Conservation (phyloP, 2,329 filamentous ascomycete species). For the Alternaria viburni region DNA sequence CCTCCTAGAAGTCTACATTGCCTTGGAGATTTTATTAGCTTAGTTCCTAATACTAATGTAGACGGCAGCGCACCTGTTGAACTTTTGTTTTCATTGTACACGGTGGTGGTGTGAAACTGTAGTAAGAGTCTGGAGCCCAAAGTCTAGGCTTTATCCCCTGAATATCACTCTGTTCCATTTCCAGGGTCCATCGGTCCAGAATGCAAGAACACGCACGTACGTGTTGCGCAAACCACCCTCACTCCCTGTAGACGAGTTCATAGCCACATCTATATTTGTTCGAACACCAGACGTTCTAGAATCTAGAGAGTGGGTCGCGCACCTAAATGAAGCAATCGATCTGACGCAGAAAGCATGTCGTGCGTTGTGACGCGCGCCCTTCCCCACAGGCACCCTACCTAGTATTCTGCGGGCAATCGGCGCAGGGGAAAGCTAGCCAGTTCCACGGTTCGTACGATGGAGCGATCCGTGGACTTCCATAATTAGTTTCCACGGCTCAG, state of each 20-base stretch:
- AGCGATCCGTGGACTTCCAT: neutral
- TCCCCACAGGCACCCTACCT: constrained; percentile 8
- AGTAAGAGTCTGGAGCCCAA: neutral
- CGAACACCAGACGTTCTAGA: neutral
- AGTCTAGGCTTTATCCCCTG: neutral
- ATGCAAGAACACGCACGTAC: neutral
- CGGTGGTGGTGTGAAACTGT: neutral
- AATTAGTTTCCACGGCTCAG: neutral
- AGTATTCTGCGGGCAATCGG: neutral
- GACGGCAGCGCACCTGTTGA: neutral
- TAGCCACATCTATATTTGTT: neutral
- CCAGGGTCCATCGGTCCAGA: neutral
- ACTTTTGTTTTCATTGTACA: neutral
- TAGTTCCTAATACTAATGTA: neutral
- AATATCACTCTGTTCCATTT: neutral
- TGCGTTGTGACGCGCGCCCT: constrained; percentile 11
- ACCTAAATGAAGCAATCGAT: constrained; percentile 1
- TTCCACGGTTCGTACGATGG: neutral
- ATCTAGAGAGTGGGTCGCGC: neutral
- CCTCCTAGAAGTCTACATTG: neutral
- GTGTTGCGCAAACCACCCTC: neutral
- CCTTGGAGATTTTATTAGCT: neutral
- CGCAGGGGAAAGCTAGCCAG: neutral
- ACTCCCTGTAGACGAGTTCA: neutral
- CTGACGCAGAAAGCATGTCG: constrained; percentile 4